These are phyloP conservation scores for Oryza rufipogon DNA, from an alignment of 176 grass and related monocot species.

Conservation along the genomic window DNA sequence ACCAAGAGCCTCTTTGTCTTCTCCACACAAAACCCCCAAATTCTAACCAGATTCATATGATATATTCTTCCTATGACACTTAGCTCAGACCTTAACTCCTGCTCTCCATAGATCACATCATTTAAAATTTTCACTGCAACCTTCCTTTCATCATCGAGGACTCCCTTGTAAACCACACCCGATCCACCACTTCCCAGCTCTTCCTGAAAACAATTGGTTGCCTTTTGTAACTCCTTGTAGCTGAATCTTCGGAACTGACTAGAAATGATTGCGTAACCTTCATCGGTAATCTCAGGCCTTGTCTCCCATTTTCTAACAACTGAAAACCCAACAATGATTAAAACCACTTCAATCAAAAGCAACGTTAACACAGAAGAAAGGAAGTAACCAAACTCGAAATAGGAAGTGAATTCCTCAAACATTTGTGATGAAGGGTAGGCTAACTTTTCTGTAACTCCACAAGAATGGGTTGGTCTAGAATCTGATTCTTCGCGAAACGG, in stretches of 20 bases:
- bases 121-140: constrained; percentile 61
- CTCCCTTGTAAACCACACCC: constrained; percentile 63
- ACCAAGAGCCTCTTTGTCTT: constrained; percentile 45
- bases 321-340: constrained; percentile 42
- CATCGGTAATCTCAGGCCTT: constrained; percentile 25
- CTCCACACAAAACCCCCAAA: constrained; percentile 54
- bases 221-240: constrained; percentile 60
- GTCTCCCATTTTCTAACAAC: constrained; percentile 37
- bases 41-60: constrained; percentile 57
- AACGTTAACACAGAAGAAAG: constrained; percentile 50
- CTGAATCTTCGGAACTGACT: constrained; percentile 57
- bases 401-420: background rate
- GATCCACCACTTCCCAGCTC: constrained; percentile 54
- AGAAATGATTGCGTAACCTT: constrained; percentile 34
- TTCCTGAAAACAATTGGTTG: constrained; percentile 50
- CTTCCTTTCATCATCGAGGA: constrained; percentile 44
- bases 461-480: background rate
- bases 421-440: background rate
- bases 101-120: constrained; percentile 42
- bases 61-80: constrained; percentile 58
- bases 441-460: constrained; percentile 24
- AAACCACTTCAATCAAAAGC: constrained; percentile 44
- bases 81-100: constrained; percentile 62
- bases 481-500: background rate
- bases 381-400: constrained; percentile 52